Base-by-base conservation (phyloP, 2,329 filamentous ascomycete species). In the Cercospora janseana region DNA sequence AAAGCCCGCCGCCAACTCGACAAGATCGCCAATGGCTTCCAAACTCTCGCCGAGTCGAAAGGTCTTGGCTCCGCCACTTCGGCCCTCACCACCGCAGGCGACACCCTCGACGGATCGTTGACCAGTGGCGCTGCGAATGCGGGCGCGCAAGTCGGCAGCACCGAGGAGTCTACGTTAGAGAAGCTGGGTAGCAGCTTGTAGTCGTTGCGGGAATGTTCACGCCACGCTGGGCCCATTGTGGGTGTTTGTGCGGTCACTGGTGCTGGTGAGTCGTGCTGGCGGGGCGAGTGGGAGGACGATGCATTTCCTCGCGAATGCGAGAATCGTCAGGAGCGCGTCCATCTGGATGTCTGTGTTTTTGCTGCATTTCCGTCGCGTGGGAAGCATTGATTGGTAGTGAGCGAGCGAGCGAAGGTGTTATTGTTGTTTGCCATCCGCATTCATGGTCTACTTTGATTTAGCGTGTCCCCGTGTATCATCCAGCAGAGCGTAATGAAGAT, bases 11-110 rank as follows among this genome's bases (percentile, higher is more conserved):
- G 58, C n/a, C 58, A 60, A 31, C 42, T 52, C 3, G 55, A 61
- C 42, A 60, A 62, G 60, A 66, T 64, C 28, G 46, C 55, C 42
- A 58, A 59, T 23, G 59, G 59, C 6, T 16, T 34, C 1, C 49
- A 54, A 20, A 29, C 50, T 8, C 42, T 62, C 12, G 32, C 49
- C 15, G 34, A 41, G 7, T 57, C 60, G 4, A 50, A 46, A 1
- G 48, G 52, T 0, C 29, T 50, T 10, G 53, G 56, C 7, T 34
- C 29, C 15, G 20, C 28, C 15, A 59, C 55, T 6, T 21, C 43
- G 7, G 12, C 41, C 1, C 20, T 41, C 12, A 55, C 51, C 4
- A 45, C 12, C 6, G 52, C 16, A 1, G 38, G 47, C 9, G 57
- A 58, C 20, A 41, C 9, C 23, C 16, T 55, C 10, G 58, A 62